Base-by-base conservation (phyloP, 1,284 basidiomycete species). In the Wallemia hederae region DNA sequence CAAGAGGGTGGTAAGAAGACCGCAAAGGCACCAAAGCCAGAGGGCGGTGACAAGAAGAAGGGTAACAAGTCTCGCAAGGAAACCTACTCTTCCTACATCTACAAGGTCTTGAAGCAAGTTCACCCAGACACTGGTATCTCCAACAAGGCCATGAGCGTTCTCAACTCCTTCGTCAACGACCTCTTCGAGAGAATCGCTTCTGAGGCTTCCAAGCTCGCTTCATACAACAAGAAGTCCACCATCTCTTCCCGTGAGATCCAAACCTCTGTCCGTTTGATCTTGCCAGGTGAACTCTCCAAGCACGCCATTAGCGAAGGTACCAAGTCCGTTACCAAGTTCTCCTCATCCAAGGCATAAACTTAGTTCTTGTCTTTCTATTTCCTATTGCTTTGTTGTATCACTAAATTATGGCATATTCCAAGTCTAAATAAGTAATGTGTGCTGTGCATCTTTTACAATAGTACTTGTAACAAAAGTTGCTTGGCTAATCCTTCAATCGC, bases 51-150 rank as follows among this genome's bases (percentile, higher is more conserved):
- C 70, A 88, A 90, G 81, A 88, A 88, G 81, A 82, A 83, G 76
- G 77, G 83, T 73, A 83, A 83, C 76, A 90, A 88, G 77, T 72
- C 59, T 60, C 80, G 63, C 76, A 64, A 63, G 61, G 62, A 64
- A 61, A 63, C 63, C 39, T 64, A 63, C 77, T 84, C 83, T 60
- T 88, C 87, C 2, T 91, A 91, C 76, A 89, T 91, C 72, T 90
- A 90, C 79, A 90, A 89, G 68, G 72, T 73, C 65, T 68, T 72
- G 64, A 72, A 72, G 70, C 85, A 88, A 70, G 89, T 94, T 63
- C 89, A 94, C 76, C 90, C 89, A 62, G 90, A 94, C 70, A 92
- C 86, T 65, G 90, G 90, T 80, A 91, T 92, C 72, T 83, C 85
- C 63, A 92, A 91, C 80, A 94, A 91, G 77, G 89, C 88, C 55